Evolutionary conservation across 2,329 filamentous ascomycete genomes (phyloP), one percentile per base, ranked within the genome.

Genomic region (Cladosporium sphaerospermum): DNA sequence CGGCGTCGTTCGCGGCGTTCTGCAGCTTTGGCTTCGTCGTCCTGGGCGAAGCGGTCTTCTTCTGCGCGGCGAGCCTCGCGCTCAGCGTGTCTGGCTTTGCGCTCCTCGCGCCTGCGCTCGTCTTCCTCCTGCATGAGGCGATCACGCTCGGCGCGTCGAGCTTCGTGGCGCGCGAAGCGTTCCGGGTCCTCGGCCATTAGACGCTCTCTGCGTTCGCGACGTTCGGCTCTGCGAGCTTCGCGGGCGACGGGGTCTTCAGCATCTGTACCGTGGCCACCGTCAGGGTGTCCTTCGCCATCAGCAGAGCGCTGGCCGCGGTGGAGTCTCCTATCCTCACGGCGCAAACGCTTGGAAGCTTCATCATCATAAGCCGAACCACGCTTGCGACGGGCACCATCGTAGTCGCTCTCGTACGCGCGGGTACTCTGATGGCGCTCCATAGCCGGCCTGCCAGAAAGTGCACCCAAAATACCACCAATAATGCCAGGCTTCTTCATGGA

Each of bases 391-490:
- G 57, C 45, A 7, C 55, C 57, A 40, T 59, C 62, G 41, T 67
- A 65, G 31, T 69, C 68, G 44, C 63, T 67, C 18, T 69, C 68
- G 45, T 70, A 69, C 4, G 52, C 60, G 44, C 62, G 66, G 13
- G 11, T n/a, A 57, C 61, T 66, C 46, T 63, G 59, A 13, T 59
- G 63, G 4, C 62, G 56, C 33, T 67, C 62, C n/a, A 61, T 56
- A 6, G 56, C 55, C 5, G 63, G 60, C 9, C 61, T 57, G 50
- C 62, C 55, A 62, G 66, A 53, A 55, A 70, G 62, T 8, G 50
- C 74, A 57, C 74, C 75, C 47, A 78, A 71, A 56, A 64, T 75
- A n/a, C 79, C 78, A n/a, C 79, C 78, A 71, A 82, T 79, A 13
- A 84, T 68, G 18, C 80, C 78, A 19, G 53, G 74, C 71, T 52